These are phyloP conservation scores for Cladophialophora bantiana DNA, from an alignment of 2,329 filamentous ascomycete genomes.

Conservation along the genomic window DNA sequence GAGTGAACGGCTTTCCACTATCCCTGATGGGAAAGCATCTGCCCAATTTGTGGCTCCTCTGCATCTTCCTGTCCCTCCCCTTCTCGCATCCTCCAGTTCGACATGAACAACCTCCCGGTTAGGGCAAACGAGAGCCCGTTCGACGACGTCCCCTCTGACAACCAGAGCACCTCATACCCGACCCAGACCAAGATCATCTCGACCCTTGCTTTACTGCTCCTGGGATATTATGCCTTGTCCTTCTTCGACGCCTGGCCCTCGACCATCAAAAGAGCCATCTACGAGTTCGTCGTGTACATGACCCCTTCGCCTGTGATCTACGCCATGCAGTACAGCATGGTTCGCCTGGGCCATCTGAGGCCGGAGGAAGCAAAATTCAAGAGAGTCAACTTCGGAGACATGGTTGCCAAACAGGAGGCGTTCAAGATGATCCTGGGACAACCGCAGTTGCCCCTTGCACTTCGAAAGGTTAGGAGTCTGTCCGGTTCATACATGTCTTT, in stretches of 20 bases:
- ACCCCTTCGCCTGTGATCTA: slow-evolving; percentile 51
- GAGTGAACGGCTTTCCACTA: background rate
- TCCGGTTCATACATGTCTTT: slow-evolving; percentile 56
- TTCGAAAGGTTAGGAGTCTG: slow-evolving; percentile 61
- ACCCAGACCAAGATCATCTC: slow-evolving; percentile 32
- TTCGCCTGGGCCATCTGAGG: slow-evolving; percentile 51
- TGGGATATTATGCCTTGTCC: slow-evolving; percentile 49
- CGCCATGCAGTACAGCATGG: slow-evolving; percentile 59
- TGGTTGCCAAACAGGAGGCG: slow-evolving; percentile 67
- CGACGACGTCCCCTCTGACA: slow-evolving; percentile 14
- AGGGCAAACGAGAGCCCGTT: slow-evolving; percentile 34
- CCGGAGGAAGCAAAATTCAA: slow-evolving; percentile 43
- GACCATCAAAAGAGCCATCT: slow-evolving; percentile 42
- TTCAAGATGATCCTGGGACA: slow-evolving; percentile 69
- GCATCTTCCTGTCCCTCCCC: slow-evolving; percentile 9
- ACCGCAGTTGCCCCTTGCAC: slow-evolving; percentile 66
- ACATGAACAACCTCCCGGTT: slow-evolving; percentile 38
- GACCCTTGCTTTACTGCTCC: slow-evolving; percentile 34
- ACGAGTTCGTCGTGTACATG: slow-evolving; percentile 50
- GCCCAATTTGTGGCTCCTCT: slow-evolving; percentile 16
- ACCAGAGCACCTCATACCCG: slow-evolving; percentile 25
- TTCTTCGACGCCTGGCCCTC: slow-evolving; percentile 46
- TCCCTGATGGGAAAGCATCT: slow-evolving; percentile 23
- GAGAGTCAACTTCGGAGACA: slow-evolving; percentile 45
- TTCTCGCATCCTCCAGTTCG: slow-evolving; percentile 22